A percentile compares a stretch with the other conserved stretches of the same genome.
These are phyloP conservation scores for Colletotrichum caudatum DNA, from an alignment of 2,329 filamentous ascomycete genomes.

Conservation along the genomic window DNA sequence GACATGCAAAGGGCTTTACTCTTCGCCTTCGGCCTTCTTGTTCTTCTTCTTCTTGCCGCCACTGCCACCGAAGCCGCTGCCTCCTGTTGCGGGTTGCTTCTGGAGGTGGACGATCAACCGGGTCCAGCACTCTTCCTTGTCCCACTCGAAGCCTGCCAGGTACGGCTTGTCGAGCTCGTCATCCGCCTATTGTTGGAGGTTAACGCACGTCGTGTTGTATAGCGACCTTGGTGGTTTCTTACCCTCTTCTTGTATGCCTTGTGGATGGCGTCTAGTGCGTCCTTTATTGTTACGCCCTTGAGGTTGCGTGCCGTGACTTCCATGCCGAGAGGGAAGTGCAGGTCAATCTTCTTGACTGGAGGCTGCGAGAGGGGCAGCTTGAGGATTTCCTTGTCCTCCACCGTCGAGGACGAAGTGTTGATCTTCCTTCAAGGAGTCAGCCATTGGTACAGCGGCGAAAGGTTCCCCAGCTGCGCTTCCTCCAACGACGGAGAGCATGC, in stretches of 20 bases:
- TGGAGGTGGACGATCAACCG: conserved; percentile 88
- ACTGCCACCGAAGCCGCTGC: conserved; percentile 50
- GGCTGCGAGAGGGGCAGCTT: conserved; percentile 85
- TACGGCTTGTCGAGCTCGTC: conserved; percentile 91
- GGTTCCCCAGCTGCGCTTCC: background rate
- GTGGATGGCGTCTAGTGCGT: conserved; percentile 93
- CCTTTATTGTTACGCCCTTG: conserved; percentile 97
- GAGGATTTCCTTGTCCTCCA: conserved; percentile 88
- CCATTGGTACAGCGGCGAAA: background rate
- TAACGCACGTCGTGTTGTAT: background rate
- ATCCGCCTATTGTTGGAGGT: conserved; percentile 75
- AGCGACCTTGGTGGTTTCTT: conserved; percentile 49
- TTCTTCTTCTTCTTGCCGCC: conserved; percentile 74
- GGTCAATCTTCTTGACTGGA: conserved; percentile 92
- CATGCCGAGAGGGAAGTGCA: conserved; percentile 89
- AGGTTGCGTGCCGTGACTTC: conserved; percentile 91
- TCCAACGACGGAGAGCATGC: background rate
- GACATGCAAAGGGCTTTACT: conserved; percentile 43
- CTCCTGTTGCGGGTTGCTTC: conserved; percentile 69
- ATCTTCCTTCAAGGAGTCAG: conserved; percentile 77
- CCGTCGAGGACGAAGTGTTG: conserved; percentile 81
- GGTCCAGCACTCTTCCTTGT: conserved; percentile 92
- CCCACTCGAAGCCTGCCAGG: conserved; percentile 96
- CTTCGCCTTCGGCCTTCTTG: conserved; percentile 63
- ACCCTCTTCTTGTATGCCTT: conserved; percentile 98